phyloP scores from a whole-genome alignment of 129 eudicot species.

The Centrapalus pauciflorus region DNA sequence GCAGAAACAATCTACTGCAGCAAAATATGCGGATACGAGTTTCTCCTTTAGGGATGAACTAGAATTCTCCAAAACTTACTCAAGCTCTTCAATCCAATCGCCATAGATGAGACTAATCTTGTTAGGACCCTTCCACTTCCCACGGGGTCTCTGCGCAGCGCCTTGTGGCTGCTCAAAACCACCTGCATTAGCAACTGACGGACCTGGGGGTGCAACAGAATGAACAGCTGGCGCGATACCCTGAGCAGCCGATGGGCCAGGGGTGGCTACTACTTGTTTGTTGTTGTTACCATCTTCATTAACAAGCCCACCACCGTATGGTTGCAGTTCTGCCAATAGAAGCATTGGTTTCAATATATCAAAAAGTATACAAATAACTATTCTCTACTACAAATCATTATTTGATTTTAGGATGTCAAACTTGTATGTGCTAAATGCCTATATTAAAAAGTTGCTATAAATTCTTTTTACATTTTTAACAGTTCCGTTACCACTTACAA shows the following conservation, averaged over 20 bases:
- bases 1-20: not conserved
- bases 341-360: slow-evolving; percentile 2
- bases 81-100: slow-evolving; percentile 82
- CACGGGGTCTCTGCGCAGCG: slow-evolving; percentile 32
- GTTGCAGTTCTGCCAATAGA: slow-evolving; percentile 56
- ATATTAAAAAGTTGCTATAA: too few relatives aligned
- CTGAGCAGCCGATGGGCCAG: slow-evolving; percentile 33
- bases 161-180: slow-evolving; percentile 45
- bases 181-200: slow-evolving; percentile 47
- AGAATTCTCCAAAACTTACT: slow-evolving; percentile 9
- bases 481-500: too few relatives aligned
- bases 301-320: slow-evolving; percentile 54
- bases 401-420: not conserved
- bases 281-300: slow-evolving; percentile 35
- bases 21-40: not conserved
- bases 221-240: slow-evolving; percentile 42
- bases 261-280: slow-evolving; percentile 33
- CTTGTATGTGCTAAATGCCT: not conserved
- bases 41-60: not conserved
- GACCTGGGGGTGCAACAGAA: slow-evolving; percentile 17
- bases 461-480: too few relatives aligned
- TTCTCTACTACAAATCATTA: not conserved
- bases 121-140: slow-evolving; percentile 79
- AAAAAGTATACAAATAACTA: not conserved
- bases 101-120: slow-evolving; percentile 81